phyloP scores from a whole-genome alignment of 2,329 filamentous ascomycete genomes.

The Cladophialophora exuberans region DNA sequence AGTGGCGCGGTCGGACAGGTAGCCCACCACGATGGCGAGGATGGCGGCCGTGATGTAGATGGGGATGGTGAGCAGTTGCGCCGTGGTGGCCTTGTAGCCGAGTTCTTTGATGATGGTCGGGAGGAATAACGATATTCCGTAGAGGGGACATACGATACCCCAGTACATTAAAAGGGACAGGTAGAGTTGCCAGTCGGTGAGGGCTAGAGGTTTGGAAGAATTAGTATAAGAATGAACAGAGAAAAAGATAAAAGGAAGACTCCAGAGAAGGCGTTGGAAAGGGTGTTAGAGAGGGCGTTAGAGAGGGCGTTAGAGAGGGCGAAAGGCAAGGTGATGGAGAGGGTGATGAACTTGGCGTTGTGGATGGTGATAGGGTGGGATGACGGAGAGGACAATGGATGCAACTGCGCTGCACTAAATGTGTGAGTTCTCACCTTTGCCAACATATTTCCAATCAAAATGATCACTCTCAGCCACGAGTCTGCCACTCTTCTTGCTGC shows the following conservation, averaged over 20 bases:
- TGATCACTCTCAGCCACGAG: slow-evolving; percentile 34
- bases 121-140: slow-evolving; percentile 42
- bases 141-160: slow-evolving; percentile 47
- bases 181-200: slow-evolving; percentile 40
- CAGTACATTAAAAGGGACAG: slow-evolving; percentile 41
- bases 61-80: slow-evolving; percentile 46
- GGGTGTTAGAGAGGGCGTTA: background rate
- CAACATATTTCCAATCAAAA: slow-evolving; percentile 46
- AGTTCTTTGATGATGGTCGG: slow-evolving; percentile 48
- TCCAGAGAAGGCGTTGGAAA: too few relatives aligned
- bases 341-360: too few relatives aligned
- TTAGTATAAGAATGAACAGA: background rate
- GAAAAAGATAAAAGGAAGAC: too few relatives aligned
- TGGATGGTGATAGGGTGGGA: too few relatives aligned
- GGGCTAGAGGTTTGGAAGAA: slow-evolving; percentile 35
- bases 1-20: slow-evolving; percentile 59
- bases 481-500: slow-evolving; percentile 34
- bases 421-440: slow-evolving; percentile 48
- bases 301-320: background rate
- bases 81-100: slow-evolving; percentile 44
- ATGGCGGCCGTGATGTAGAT: slow-evolving; percentile 46
- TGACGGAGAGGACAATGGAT: too few relatives aligned
- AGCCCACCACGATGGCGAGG: slow-evolving; percentile 51
- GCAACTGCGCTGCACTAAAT: too few relatives aligned
- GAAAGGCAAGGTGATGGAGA: too few relatives aligned